phyloP scores from a whole-genome alignment of 768 basidiomycete species.

The Strobilomyces dryophilus region DNA sequence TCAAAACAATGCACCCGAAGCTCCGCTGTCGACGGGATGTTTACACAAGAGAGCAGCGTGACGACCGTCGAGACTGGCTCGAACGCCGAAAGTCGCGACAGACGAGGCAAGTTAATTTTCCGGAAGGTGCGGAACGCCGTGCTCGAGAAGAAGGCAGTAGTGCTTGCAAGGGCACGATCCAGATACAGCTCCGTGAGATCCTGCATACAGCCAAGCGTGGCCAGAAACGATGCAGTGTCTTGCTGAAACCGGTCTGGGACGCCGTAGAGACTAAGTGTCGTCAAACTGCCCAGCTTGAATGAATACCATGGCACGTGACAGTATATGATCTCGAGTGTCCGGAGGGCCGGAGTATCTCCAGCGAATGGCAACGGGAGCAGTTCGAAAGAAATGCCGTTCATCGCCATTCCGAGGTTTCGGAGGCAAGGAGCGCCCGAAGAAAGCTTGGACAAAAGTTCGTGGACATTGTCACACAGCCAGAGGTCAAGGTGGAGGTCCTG shows the following conservation, averaged over 20 bases:
- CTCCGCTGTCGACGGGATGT: neutral
- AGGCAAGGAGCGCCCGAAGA: neutral
- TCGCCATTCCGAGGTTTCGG: neutral
- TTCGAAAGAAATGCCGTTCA: neutral
- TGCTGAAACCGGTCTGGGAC: slow-evolving; percentile 24
- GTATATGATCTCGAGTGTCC: neutral
- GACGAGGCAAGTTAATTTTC: neutral
- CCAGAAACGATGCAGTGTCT: slow-evolving; percentile 27
- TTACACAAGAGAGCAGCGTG: neutral
- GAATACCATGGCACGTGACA: neutral
- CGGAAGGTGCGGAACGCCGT: neutral
- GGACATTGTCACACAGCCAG: too few relatives aligned
- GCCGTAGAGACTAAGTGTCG: slow-evolving; percentile 31
- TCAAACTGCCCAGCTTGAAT: slow-evolving; percentile 23
- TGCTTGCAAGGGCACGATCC: slow-evolving; percentile 13
- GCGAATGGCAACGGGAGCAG: neutral
- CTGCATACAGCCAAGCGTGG: slow-evolving; percentile 32
- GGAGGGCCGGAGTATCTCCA: neutral
- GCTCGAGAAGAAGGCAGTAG: neutral
- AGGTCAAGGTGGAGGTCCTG: neutral
- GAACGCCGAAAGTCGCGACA: slow-evolving; percentile 2
- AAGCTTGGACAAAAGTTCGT: neutral
- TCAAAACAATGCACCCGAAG: neutral
- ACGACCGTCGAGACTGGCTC: slow-evolving; percentile 3
- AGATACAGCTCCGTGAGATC: slow-evolving; percentile 32